Base-by-base conservation (phyloP, 73 alveolate genomes). In the Paramecium tetraurelia region DNA sequence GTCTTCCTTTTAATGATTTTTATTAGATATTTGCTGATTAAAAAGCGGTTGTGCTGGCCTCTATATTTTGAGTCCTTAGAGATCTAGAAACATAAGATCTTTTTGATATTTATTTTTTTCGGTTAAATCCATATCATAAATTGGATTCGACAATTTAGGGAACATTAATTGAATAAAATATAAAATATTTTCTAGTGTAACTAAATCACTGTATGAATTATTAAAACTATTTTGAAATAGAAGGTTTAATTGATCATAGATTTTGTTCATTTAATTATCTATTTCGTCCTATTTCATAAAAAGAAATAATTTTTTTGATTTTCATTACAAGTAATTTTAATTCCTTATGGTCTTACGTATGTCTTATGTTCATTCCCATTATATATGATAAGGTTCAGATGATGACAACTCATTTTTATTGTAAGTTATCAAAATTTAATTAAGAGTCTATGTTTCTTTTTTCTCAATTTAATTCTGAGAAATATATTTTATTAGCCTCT, bases 91-190 rank as follows among this genome's bases (percentile, higher is more conserved):
- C 41, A 63, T 10, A 2, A 63, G 84, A 63, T 63, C 84, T 63
- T 63, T 63, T 33, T 63, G 46, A 63, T 63, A 63, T 24, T 63
- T 63, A 63, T 63, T 63, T 63, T 33, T 63, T 63, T 63, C 84
- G 2, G 44, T 63, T 63, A 63, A 63, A 63, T 63, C 84, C 84
- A 63, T 63, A 63, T 63, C 84, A 63, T 63, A 63, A 12, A 63
- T 63, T 6, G 84, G 84, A 63, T 63, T 63, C 22, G 53, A 27
- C 31, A 63, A 33, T 33, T 63, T 63, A 1, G 84, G 84, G 31
- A 63, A 63, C 84, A 63, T 63, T 27, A 18, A 1, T 53, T 53
- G 33, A 53, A 53, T 16, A 53, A 53, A 53, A 16, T 53, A 53
- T 53, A 18, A 53, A 53, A 53, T 53, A 53, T 53, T 53, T n/a